A percentile compares a stretch with the other conserved stretches of the same genome.
Evolutionary conservation across 2,329 filamentous ascomycete genomes (phyloP).

Genomic region (Acrocalymma vagum): DNA sequence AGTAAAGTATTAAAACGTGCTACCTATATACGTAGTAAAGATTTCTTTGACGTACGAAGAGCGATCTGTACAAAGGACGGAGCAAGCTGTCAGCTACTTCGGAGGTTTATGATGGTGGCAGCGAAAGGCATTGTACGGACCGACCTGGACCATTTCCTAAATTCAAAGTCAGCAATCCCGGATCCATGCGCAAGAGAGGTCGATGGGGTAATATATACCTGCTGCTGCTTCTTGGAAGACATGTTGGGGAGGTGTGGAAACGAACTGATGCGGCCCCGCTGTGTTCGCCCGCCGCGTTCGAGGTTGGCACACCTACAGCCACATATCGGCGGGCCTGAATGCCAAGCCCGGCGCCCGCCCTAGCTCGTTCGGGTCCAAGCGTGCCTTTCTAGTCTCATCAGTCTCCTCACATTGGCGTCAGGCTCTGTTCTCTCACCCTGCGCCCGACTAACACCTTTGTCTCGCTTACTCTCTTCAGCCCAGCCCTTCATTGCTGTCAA

Average conservation of each 20-base stretch:
- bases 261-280: conserved; percentile 21
- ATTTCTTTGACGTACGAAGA: conserved; percentile 41
- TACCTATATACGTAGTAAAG: conserved; percentile 1
- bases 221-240: conserved; percentile 59
- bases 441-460: neutral
- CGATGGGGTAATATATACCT: conserved; percentile 29
- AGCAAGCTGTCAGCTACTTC: conserved; percentile 47
- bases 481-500: no score
- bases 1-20: conserved; percentile 30
- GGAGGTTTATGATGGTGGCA: conserved; percentile 32
- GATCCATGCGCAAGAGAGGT: neutral
- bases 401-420: conserved; percentile 31
- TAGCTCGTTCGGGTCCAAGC: conserved; percentile 23
- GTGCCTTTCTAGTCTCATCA: conserved; percentile 15
- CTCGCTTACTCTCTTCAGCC: neutral
- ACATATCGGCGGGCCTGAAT: conserved; percentile 16
- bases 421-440: conserved; percentile 21
- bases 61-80: conserved; percentile 39
- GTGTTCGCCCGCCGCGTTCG: conserved; percentile 17
- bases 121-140: conserved; percentile 67
- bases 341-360: conserved; percentile 28
- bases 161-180: conserved; percentile 27
- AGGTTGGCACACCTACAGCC: conserved; percentile 13
- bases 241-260: conserved; percentile 35
- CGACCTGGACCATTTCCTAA: conserved; percentile 99